A percentile compares a stretch with the other conserved stretches of the same genome.
These are phyloP conservation scores for Mytilinidion resinicola DNA, from an alignment of 495 filamentous ascomycete genomes.

Conservation along the genomic window DNA sequence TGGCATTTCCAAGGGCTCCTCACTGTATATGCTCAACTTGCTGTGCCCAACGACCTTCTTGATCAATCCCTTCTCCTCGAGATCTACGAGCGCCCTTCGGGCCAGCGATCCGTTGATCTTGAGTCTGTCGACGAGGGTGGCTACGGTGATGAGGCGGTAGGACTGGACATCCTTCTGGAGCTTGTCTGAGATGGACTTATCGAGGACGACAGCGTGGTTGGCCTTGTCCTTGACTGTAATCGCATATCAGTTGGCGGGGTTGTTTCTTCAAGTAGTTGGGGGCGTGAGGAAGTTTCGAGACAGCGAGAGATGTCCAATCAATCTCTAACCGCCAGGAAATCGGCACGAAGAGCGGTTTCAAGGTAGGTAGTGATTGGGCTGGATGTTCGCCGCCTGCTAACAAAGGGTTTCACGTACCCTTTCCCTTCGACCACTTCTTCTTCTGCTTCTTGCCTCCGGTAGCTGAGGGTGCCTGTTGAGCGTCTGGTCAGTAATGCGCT, in stretches of 20 bases:
- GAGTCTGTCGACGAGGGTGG: slow-evolving; percentile 95
- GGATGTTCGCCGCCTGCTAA: too few relatives aligned
- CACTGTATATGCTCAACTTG: slow-evolving; percentile 98
- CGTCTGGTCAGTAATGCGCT: slow-evolving; percentile 4
- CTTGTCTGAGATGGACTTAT: slow-evolving; percentile 63
- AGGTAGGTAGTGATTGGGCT: too few relatives aligned
- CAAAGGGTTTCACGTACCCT: slow-evolving; percentile 56
- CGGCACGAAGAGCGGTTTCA: too few relatives aligned
- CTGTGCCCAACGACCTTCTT: slow-evolving; percentile 96
- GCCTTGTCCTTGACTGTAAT: slow-evolving; percentile 98
- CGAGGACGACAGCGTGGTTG: slow-evolving; percentile 82
- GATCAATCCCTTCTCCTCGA: slow-evolving; percentile 97
- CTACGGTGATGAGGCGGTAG: slow-evolving; percentile 98
- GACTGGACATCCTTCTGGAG: slow-evolving; percentile 99
- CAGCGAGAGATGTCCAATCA: background rate
- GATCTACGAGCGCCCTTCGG: slow-evolving; percentile 77
- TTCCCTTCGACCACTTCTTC: slow-evolving; percentile 99
- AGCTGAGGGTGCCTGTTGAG: slow-evolving; percentile 42
- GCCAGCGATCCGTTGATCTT: slow-evolving; percentile 99
- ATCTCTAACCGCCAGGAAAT: too few relatives aligned
- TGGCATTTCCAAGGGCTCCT: slow-evolving; percentile 34
- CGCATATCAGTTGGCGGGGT: slow-evolving; percentile 5
- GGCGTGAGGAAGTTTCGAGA: slow-evolving; percentile 16
- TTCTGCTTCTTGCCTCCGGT: slow-evolving; percentile 93
- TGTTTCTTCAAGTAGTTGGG: slow-evolving; percentile 18